These are phyloP conservation scores for Leishmania guyanensis DNA, from an alignment of 208 protist species.

Conservation along the genomic window DNA sequence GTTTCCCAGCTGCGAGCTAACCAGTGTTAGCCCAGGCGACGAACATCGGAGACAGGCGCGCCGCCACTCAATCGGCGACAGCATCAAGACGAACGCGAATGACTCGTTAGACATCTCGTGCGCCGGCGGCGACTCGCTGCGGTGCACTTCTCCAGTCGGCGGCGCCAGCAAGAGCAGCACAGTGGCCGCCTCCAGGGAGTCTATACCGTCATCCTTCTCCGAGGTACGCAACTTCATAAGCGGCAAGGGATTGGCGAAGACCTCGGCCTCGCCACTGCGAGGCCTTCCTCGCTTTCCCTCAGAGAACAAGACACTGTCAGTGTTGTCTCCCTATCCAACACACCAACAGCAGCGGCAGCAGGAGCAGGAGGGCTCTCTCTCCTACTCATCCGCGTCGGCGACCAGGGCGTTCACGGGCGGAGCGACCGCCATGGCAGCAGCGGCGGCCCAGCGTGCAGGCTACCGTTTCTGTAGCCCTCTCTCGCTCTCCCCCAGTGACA, in stretches of 20 bases:
- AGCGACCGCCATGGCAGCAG: neutral
- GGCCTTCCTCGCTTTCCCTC: conserved; percentile 1
- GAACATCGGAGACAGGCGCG: neutral
- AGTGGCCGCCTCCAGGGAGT: neutral
- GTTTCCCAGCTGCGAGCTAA: neutral
- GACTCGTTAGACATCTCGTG: neutral
- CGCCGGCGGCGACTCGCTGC: conserved; percentile 6
- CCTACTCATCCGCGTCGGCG: conserved; percentile 8
- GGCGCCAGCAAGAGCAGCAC: neutral
- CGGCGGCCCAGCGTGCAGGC: neutral
- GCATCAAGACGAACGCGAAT: neutral
- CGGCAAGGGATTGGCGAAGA: neutral
- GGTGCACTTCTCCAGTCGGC: conserved; percentile 1
- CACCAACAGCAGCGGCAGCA: conserved; percentile 5
- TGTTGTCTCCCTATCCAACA: neutral
- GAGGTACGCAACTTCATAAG: neutral
- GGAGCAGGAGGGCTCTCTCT: conserved; percentile 3
- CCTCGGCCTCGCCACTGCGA: neutral
- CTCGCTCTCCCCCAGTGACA: conserved; percentile 13
- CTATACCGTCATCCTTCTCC: neutral
- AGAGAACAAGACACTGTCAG: neutral
- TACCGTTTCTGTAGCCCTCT: conserved; percentile 14
- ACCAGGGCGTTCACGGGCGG: neutral
- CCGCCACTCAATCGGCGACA: neutral
- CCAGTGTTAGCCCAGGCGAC: neutral